Base-by-base conservation (phyloP, 768 basidiomycete species). In the Nidularia pulvinata region DNA sequence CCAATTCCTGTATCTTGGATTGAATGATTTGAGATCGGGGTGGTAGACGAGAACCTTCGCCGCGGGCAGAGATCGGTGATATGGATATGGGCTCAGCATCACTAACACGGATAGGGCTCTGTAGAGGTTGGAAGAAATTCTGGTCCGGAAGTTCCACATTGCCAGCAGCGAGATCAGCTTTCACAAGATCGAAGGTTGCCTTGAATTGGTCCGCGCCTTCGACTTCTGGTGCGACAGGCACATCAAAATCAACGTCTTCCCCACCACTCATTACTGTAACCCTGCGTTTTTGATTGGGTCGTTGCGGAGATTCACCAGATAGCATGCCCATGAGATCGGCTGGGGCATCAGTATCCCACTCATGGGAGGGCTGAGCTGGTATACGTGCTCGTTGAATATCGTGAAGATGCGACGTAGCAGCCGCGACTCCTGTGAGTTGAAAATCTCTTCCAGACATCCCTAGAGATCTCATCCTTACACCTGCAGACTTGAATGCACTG, bases 401-500 rank as follows among this genome's bases (percentile, higher is more conserved):
- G 62, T 88, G 84, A 39, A 93, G 75, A 69, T 93, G 89, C 2
- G 92, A 93, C 13, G 86, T 82, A 14, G 93, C 93, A 19, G 93
- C 93, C 25, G 93, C 93, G 9, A 89, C 83, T 22, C 92, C 93
- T 3, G 91, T 89, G 39, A 91, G 77, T 56, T 89, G 82, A 33
- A 91, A 82, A 59, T 88, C 89, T 60, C 78, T 80, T 46, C 79
- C 76, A 16, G 86, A 82, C 78, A 93, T 84, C 14, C 81, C 83
- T 10, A 80, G 70, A 0, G 90, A 78, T 19, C 95, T 84, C 83
- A 97, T 93, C 45, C 84, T 79, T 36, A 98, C 76, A 7, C 89
- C 89, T 13, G 86, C 80, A 1, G 92, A 85, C 71, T 89, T 94
- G 82, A 97, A 98, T 5, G 92, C 78, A 54, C 93, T 89, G 2